phyloP scores from a whole-genome alignment of 768 basidiomycete species.

The Coprinopsis marcescibilis region DNA sequence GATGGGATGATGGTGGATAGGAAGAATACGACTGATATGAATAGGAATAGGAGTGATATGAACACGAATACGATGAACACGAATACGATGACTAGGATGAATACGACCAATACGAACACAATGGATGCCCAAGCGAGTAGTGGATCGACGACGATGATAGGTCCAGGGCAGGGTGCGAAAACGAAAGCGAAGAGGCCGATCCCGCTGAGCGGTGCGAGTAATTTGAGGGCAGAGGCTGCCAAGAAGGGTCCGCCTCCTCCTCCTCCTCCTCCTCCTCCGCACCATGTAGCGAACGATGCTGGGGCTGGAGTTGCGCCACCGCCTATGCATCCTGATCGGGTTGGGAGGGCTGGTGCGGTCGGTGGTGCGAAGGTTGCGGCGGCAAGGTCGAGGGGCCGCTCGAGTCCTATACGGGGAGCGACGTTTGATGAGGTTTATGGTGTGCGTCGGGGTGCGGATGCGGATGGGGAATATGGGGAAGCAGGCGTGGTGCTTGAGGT shows the following conservation, averaged over 20 bases:
- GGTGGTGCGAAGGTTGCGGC: background rate
- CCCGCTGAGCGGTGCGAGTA: background rate
- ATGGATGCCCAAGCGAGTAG: background rate
- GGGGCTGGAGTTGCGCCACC: constrained; percentile 22
- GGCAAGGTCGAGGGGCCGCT: background rate
- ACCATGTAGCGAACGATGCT: no score
- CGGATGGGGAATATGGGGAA: no score
- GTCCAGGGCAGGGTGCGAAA: background rate
- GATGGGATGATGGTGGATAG: no score
- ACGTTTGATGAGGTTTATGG: background rate
- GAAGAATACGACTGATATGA: no score
- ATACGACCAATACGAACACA: background rate
- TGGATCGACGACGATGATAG: background rate
- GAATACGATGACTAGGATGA: background rate
- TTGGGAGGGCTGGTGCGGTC: constrained; percentile 13
- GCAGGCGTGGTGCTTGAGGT: no score
- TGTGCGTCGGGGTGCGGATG: no score
- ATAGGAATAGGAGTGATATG: background rate
- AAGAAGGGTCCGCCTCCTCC: background rate
- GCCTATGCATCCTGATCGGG: constrained; percentile 54
- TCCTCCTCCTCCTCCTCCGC: background rate
- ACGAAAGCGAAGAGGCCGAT: background rate
- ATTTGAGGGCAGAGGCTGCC: background rate
- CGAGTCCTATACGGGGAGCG: background rate
- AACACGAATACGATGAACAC: no score